phyloP scores from a whole-genome alignment of 768 basidiomycete genomes.

The Pleurotus tuoliensis region DNA sequence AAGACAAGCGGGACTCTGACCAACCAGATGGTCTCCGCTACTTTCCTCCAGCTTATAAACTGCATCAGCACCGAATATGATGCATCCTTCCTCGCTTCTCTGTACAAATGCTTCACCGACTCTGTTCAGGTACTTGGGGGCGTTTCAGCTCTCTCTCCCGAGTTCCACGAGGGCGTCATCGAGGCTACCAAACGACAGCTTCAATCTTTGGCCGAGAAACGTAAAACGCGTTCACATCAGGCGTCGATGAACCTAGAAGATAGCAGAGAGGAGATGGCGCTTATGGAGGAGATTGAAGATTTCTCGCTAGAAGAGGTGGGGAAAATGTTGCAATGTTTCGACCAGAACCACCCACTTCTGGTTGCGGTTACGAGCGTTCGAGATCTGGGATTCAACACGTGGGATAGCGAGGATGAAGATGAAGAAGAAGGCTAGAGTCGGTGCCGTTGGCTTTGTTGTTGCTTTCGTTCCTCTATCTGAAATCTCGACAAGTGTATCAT shows the following conservation, averaged over 20 bases:
- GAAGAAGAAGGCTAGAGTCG: slow-evolving; percentile 19
- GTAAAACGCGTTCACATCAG: slow-evolving; percentile 48
- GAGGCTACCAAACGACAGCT: slow-evolving; percentile 74
- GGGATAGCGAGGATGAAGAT: slow-evolving; percentile 45
- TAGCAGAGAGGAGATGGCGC: slow-evolving; percentile 58
- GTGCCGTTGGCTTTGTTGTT: too few species aligned
- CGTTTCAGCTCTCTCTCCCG: slow-evolving; percentile 44
- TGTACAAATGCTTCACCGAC: slow-evolving; percentile 70
- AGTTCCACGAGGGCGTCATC: slow-evolving; percentile 50
- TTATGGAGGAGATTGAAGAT: slow-evolving; percentile 81
- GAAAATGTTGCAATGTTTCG: slow-evolving; percentile 54
- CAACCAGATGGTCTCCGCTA: slow-evolving; percentile 62
- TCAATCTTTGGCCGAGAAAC: slow-evolving; percentile 61
- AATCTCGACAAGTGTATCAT: too few species aligned
- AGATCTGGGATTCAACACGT: slow-evolving; percentile 57
- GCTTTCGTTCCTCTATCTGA: too few species aligned
- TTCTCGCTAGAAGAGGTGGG: slow-evolving; percentile 79
- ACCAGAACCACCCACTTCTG: slow-evolving; percentile 58
- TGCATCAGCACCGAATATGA: slow-evolving; percentile 68
- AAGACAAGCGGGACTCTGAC: slow-evolving; percentile 64
- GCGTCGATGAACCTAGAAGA: slow-evolving; percentile 25
- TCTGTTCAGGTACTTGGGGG: slow-evolving; percentile 57
- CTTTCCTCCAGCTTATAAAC: slow-evolving; percentile 61
- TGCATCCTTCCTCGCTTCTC: slow-evolving; percentile 70
- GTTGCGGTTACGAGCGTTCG: slow-evolving; percentile 70